Evolutionary conservation across 441 rosid species (phyloP).

Genomic region (Omphalea diandra): DNA sequence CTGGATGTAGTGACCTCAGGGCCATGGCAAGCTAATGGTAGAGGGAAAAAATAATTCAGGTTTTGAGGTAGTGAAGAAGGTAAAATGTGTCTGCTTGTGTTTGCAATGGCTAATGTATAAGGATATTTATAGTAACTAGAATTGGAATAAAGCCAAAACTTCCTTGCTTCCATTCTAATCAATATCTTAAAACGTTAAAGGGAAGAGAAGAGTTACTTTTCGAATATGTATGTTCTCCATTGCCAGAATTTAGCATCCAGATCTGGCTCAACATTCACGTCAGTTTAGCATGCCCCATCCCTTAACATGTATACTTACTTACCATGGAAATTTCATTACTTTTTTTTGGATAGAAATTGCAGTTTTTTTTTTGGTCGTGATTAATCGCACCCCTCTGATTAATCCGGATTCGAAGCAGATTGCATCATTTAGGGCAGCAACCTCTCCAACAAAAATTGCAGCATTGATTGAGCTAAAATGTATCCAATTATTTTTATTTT

Average conservation of each 20-base stretch:
- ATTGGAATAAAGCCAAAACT: constrained; percentile 26
- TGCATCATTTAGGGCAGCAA: too few relatives aligned
- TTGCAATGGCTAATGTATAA: neutral
- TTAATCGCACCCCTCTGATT: too few relatives aligned
- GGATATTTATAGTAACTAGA: neutral
- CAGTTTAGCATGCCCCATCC: too few relatives aligned
- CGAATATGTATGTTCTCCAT: neutral
- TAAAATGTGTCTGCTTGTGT: constrained; percentile 10
- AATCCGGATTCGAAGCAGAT: too few relatives aligned
- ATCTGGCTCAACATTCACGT: neutral
- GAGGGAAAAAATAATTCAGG: neutral
- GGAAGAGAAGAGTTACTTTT: neutral
- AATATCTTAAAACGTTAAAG: constrained; percentile 22
- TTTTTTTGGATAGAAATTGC: too few relatives aligned
- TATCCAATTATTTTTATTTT: too few relatives aligned
- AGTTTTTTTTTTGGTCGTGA: too few relatives aligned
- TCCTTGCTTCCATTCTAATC: constrained; percentile 53
- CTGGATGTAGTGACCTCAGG: neutral
- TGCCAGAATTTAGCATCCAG: neutral
- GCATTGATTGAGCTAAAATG: too few relatives aligned
- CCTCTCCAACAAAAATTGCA: too few relatives aligned
- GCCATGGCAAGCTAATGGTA: neutral
- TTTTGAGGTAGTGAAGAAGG: neutral
- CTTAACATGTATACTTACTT: too few relatives aligned
- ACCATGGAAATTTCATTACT: too few relatives aligned